Base-by-base conservation (phyloP, 306 rosid genomes). In the Sindora glabra region DNA sequence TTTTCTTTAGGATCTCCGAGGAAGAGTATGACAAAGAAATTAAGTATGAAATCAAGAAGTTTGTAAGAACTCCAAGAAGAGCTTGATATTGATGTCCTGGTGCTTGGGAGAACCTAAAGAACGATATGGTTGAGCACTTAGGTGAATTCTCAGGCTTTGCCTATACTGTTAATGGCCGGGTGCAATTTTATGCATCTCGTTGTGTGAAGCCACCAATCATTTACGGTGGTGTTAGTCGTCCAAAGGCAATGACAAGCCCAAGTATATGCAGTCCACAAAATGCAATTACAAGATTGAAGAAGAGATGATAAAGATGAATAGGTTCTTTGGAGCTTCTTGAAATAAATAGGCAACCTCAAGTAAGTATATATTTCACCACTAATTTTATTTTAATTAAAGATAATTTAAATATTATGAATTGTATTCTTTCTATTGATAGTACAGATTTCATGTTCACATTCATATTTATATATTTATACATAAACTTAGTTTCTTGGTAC, bases 201-300 rank as follows among this genome's bases (percentile, higher is more conserved):
- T 88, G 96, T 59, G 96, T 88, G 81, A 88, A 88, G 87, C 96
- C 96, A 55, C 96, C 96, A 24, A 88, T 88, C 76, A 88, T 88
- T 76, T 88, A 79, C 15, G 96, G 96, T 45, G 96, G 85, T 44
- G 96, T 88, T 50, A 88, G 96, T 76, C 96, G 96, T 36, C 94
- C 96, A 40, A 88, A 88, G 23, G 52, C 94, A 42, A 88, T 88
- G 96, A 88, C 96, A n/a, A n/a, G n/a, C n/a, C n/a, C n/a, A n/a
- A n/a, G n/a, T n/a, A n/a, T n/a, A n/a, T n/a, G n/a, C n/a, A n/a
- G n/a, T n/a, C n/a, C n/a, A n/a, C n/a, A n/a, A n/a, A n/a, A n/a
- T n/a, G n/a, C n/a, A n/a, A n/a, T n/a, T n/a, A n/a, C n/a, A n/a
- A n/a, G n/a, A n/a, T n/a, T n/a, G n/a, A n/a, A n/a, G n/a, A n/a